Base-by-base conservation (phyloP, 495 filamentous ascomycete species). In the Aspergillus haitiensis region DNA sequence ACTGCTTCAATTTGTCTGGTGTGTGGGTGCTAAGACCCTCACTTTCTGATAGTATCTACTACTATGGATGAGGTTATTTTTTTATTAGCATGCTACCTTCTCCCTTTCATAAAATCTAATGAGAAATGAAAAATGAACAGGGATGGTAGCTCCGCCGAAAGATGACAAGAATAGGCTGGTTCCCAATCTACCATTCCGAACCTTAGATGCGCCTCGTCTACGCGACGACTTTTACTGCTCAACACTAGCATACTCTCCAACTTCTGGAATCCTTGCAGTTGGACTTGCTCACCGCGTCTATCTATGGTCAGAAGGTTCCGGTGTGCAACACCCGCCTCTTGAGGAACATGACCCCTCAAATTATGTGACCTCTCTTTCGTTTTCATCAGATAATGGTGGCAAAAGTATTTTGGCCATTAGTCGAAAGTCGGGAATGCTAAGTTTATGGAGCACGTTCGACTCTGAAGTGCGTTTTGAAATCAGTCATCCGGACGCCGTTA, bases 211-310 rank as follows among this genome's bases (percentile, higher is more conserved):
- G 5, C 93, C 93, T 1, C 82, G 83, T 27, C 80, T 98, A 48
- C 82, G 91, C 32, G 94, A 98, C 70, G 95, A 98, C 71, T 98
- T 92, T 65, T 98, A 98, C 69, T 97, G 92, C 73, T 92, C 93
- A 0, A 81, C 92, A 7, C 81, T 98, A 51, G 91, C 94, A 7
- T 98, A 97, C 70, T 95, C 86, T 2, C 72, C 78, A 21, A 87
- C 81, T 7, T 80, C 82, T 36, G 83, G 88, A 35, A 88, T 87
- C 12, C 82, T 98, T 36, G 95, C 92, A 40, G 90, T 97, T 13
- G 94, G 91, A 0, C 83, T 98, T 12, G 84, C 84, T n/a, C 85
- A 87, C 49, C 78, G 84, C 32, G 85, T 98, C 12, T 97, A 95
- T 67, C 84, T 91, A 6, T 98, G 95, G 94, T 93, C 92, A 0